A percentile compares a stretch with the other conserved stretches of the same genome.
phyloP scores from a whole-genome alignment of 805 yeast species.

The Saccharomycopsis babjevae region DNA sequence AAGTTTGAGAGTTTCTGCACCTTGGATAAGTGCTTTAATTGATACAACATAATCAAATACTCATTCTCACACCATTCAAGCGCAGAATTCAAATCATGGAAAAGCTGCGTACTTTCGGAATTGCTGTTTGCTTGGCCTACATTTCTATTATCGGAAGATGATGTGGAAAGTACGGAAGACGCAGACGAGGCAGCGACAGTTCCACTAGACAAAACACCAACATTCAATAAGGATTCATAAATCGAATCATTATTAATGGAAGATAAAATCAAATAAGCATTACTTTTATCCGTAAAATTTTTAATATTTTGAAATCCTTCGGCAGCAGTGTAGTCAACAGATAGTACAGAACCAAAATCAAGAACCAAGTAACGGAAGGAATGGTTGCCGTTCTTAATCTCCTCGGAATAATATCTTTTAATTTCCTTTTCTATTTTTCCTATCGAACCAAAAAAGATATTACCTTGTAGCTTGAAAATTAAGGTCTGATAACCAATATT shows the following conservation, averaged over 20 bases:
- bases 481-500: conserved; percentile 88
- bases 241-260: conserved; percentile 62
- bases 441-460: conserved; percentile 89
- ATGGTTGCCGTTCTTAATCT: conserved; percentile 24
- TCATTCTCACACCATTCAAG: conserved; percentile 96
- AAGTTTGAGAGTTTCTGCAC: not conserved
- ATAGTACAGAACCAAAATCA: conserved; percentile 73
- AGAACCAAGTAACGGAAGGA: conserved; percentile 67
- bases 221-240: conserved; percentile 65
- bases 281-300: conserved; percentile 59
- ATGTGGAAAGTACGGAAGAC: not conserved
- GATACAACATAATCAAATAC: conserved; percentile 56
- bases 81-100: conserved; percentile 73
- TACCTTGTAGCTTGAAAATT: conserved; percentile 77
- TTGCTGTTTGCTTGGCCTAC: conserved; percentile 25
- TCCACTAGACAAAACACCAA: conserved; percentile 55
- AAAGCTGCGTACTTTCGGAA: conserved; percentile 45
- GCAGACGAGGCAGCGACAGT: conserved; percentile 21
- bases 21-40: conserved; percentile 25
- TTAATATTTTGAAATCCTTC: conserved; percentile 87
- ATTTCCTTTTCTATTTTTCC: conserved; percentile 80
- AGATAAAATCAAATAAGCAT: conserved; percentile 64
- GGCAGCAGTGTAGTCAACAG: conserved; percentile 88
- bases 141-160: not conserved
- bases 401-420: conserved; percentile 46